A percentile compares a stretch with the other conserved stretches of the same genome.
Evolutionary conservation across 208 protist species (phyloP).

Genomic region (Leptomonas seymouri): DNA sequence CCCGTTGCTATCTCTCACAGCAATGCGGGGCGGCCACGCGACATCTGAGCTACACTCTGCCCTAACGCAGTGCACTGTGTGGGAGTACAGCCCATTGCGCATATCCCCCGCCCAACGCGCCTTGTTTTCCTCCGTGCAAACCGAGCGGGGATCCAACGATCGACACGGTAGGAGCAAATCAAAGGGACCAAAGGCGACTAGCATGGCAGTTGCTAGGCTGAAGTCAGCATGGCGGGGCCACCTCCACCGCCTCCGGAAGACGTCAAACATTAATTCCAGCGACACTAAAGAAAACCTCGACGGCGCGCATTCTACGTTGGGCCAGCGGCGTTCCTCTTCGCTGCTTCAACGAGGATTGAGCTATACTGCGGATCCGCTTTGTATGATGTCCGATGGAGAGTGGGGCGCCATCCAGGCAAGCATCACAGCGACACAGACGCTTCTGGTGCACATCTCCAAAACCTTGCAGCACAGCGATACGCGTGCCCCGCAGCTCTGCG

Average conservation of each 20-base stretch:
- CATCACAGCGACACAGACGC: not conserved
- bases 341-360: not conserved
- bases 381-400: not conserved
- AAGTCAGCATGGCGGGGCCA: not conserved
- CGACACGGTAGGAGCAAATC: not conserved
- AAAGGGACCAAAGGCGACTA: not conserved
- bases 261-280: not conserved
- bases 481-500: not conserved
- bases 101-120: not conserved
- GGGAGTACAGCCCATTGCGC: constrained; percentile 10
- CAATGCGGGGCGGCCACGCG: not conserved
- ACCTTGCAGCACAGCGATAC: not conserved
- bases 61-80: constrained; percentile 13
- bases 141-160: too few species aligned
- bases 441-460: not conserved
- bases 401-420: not conserved
- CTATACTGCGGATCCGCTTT: not conserved
- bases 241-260: not conserved
- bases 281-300: not conserved
- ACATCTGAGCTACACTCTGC: too few species aligned
- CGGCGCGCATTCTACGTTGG: not conserved
- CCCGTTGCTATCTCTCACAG: not conserved
- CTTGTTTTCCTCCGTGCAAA: not conserved
- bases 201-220: not conserved
- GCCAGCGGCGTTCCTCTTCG: not conserved